phyloP scores from a whole-genome alignment of 352 stramenopile species.

The Peronospora farinosa region DNA sequence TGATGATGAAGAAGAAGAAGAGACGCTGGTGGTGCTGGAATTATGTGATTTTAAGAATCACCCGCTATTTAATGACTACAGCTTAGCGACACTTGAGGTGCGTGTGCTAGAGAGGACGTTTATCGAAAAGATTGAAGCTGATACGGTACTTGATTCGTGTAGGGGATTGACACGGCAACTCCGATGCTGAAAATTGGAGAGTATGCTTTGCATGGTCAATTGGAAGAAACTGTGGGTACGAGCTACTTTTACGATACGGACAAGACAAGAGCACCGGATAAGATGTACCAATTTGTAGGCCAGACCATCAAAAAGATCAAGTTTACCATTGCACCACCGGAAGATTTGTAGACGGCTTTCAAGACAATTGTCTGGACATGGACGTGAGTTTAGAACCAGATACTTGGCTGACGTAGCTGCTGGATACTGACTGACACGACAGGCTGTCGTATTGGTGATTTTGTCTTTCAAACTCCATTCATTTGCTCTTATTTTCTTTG shows the following conservation, averaged over 20 bases:
- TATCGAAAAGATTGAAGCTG: background rate
- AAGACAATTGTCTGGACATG: too few species aligned
- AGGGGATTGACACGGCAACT: conserved; percentile 66
- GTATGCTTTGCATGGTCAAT: conserved; percentile 55
- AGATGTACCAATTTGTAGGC: conserved; percentile 51
- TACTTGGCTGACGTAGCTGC: too few species aligned
- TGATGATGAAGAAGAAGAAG: conserved; percentile 46
- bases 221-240: conserved; percentile 75
- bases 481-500: conserved; percentile 31
- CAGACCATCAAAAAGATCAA: conserved; percentile 77
- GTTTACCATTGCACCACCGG: conserved; percentile 70
- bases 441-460: too few species aligned
- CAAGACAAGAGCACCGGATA: conserved; percentile 30
- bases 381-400: too few species aligned
- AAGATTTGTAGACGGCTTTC: conserved; percentile 22
- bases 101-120: background rate
- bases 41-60: conserved; percentile 80
- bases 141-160: conserved; percentile 1
- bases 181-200: conserved; percentile 65
- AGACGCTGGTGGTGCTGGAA: conserved; percentile 67
- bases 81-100: conserved; percentile 54
- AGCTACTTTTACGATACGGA: conserved; percentile 76
- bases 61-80: conserved; percentile 68
- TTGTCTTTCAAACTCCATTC: conserved; percentile 16
- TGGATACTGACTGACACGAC: too few species aligned